Percentiles rank a stretch among this genome's conserved stretches.
phyloP scores from a whole-genome alignment of 257 asterid genomes.

The Solanum medicagineum region DNA sequence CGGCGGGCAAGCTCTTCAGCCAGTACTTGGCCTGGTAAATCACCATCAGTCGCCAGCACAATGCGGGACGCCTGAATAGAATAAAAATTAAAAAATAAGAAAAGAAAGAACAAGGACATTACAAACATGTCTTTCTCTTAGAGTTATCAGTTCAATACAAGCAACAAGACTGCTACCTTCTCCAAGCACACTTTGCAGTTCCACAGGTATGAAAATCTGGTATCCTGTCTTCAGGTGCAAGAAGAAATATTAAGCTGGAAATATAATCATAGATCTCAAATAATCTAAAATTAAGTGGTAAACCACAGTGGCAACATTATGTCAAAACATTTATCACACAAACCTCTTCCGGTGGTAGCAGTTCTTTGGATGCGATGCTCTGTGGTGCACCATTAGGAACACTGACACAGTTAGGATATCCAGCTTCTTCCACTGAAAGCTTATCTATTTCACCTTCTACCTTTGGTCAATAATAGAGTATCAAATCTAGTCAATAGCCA shows the following conservation, averaged over 20 bases:
- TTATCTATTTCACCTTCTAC: conserved; percentile 88
- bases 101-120: neutral
- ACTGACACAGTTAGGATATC: conserved; percentile 57
- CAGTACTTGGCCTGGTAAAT: conserved; percentile 60
- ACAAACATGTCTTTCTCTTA: neutral
- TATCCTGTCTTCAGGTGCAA: conserved; percentile 31
- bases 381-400: conserved; percentile 86
- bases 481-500: neutral
- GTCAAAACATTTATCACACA: neutral
- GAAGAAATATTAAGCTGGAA: neutral
- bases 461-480: conserved; percentile 21
- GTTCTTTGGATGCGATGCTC: conserved; percentile 22
- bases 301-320: neutral
- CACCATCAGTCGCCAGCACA: conserved; percentile 66
- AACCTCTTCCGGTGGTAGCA: conserved; percentile 56
- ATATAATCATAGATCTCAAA: neutral
- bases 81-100: neutral
- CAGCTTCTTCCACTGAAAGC: conserved; percentile 77
- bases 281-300: neutral
- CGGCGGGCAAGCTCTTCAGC: conserved; percentile 80
- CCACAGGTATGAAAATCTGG: conserved; percentile 56
- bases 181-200: conserved; percentile 51
- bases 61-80: conserved; percentile 42
- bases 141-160: neutral
- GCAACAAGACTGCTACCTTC: conserved; percentile 25